Evolutionary conservation across 495 filamentous ascomycete genomes (phyloP), one percentile per base, ranked within the genome.

Genomic region (Immersiella caudata): DNA sequence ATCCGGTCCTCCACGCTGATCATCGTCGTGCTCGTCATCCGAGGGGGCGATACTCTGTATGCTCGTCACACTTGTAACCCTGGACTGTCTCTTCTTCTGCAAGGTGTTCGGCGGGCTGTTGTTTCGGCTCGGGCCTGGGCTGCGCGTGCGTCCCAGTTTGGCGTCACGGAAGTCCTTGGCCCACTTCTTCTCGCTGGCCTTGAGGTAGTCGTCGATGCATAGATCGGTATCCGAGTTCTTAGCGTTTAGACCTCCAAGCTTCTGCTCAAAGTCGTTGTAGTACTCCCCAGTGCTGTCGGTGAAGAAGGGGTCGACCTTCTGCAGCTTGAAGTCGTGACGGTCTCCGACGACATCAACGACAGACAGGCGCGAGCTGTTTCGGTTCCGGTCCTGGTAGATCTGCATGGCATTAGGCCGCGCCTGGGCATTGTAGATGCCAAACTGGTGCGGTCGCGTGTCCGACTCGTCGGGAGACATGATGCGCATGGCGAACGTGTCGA

Each of bases 251-350:
- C 76, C 71, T 0, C 79, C 74, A 11, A 87, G 80, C 64, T 82
- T 80, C 70, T 82, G 80, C 66, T 85, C 80, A 68, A 90, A 90
- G 9, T 75, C 76, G 9, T 80, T 73, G 56, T 84, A 84, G 73
- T 86, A 90, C 29, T 82, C 69, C 18, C 86, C 86, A n/a, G 81
- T 84, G 7, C 80, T 78, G 72, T 90, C 88, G 11, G 84, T 89
- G 70, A 90, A 90, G 76, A 86, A 87, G 1, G 86, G 87, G 65
- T 88, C 84, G 21, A 89, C 85, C 68, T 88, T 86, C 67, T 90
- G 87, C 52, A 90, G 79, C 66, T 80, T 29, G 87, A 74, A 73
- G 60, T 75, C 73, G 16, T 74, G 66, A 25, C 73, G 66, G 26
- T 69, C 69, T n/a, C 70, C 62, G 25, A 73, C 71, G 12, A 70